Conservation (phyloP, 495 filamentous ascomycete species). For the Alectoria sarmentosa region DNA sequence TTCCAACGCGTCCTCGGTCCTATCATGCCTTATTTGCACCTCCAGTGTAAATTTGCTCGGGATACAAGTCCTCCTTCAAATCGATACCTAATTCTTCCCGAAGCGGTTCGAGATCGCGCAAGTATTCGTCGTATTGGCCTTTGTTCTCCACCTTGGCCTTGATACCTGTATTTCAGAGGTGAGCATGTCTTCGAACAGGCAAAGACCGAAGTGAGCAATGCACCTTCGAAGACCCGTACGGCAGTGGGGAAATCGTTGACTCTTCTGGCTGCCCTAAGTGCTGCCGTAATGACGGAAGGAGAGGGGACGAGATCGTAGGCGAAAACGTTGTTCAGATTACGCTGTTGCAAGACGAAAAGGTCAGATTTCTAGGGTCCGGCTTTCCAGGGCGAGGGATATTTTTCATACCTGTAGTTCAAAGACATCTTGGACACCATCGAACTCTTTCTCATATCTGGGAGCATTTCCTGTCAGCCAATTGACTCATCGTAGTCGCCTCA, state of each 20-base stretch:
- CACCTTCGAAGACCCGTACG: constrained; percentile 97
- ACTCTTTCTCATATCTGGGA: constrained; percentile 96
- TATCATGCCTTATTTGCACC: constrained; percentile 19
- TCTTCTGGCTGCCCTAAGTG: constrained; percentile 81
- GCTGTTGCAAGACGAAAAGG: constrained; percentile 42
- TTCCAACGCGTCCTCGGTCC: neutral
- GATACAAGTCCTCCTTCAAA: constrained; percentile 93
- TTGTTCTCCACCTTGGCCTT: constrained; percentile 99
- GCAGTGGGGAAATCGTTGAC: constrained; percentile 99
- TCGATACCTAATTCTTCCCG: constrained; percentile 89
- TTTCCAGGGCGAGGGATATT: constrained; percentile 3
- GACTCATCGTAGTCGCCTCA: constrained; percentile 3
- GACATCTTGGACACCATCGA: constrained; percentile 93
- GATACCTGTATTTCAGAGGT: constrained; percentile 56
- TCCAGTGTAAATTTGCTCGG: constrained; percentile 51
- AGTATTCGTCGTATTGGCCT: constrained; percentile 95
- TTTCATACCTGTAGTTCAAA: constrained; percentile 95
- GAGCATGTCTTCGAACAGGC: constrained; percentile 3
- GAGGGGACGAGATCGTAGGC: constrained; percentile 99
- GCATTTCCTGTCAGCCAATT: constrained; percentile 30
- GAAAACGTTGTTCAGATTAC: constrained; percentile 99
- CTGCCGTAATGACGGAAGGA: constrained; percentile 82
- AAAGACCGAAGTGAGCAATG: constrained; percentile 21
- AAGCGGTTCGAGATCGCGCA: constrained; percentile 82
- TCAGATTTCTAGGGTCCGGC: neutral